These are phyloP conservation scores for Streptanthus diversifolius DNA, from an alignment of 345 rosid genomes.

Conservation along the genomic window DNA sequence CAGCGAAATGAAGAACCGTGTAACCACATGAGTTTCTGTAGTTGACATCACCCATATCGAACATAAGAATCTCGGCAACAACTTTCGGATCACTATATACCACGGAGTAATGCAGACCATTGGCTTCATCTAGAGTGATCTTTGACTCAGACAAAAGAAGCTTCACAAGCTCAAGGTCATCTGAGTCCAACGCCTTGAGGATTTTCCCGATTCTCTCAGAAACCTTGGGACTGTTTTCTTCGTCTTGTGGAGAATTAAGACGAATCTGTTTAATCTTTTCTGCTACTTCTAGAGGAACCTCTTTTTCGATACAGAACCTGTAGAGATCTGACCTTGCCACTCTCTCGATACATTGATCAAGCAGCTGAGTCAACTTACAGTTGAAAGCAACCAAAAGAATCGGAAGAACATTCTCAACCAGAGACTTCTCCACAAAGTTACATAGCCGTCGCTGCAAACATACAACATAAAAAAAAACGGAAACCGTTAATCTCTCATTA, in stretches of 20 bases:
- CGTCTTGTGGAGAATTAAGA: constrained; percentile 38
- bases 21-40: constrained; percentile 67
- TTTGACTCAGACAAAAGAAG: constrained; percentile 82
- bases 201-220: constrained; percentile 65
- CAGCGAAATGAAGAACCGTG: constrained; percentile 91
- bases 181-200: constrained; percentile 87
- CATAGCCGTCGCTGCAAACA: constrained; percentile 75
- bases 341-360: constrained; percentile 70
- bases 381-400: constrained; percentile 80
- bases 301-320: constrained; percentile 65
- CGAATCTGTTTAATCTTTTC: constrained; percentile 54
- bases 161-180: constrained; percentile 89
- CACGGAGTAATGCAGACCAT: constrained; percentile 87
- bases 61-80: constrained; percentile 67
- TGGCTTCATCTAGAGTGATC: constrained; percentile 67
- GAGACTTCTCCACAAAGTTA: constrained; percentile 72
- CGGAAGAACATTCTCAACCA: constrained; percentile 75
- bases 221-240: constrained; percentile 27
- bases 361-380: constrained; percentile 66
- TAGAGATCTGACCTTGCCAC: constrained; percentile 85
- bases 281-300: constrained; percentile 66
- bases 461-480: neutral
- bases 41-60: constrained; percentile 69
- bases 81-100: constrained; percentile 93
- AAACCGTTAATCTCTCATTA: neutral